Base-by-base conservation (phyloP, 1,139 yeast species). In the Meyerozyma sp. region DNA sequence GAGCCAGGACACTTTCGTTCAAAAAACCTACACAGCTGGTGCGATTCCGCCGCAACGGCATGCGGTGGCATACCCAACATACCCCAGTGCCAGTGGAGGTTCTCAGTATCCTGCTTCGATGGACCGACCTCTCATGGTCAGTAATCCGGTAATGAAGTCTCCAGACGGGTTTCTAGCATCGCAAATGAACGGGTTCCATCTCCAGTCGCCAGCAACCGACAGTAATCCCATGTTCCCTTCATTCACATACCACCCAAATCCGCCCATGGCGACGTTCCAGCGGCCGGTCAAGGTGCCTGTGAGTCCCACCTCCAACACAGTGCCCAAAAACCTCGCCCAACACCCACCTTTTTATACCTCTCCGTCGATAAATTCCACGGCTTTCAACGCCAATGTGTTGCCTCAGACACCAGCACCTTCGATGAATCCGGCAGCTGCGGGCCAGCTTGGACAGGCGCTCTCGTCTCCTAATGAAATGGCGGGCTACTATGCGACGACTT, bases 1-100 rank as follows among this genome's bases (percentile, higher is more conserved):
- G 37, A 34, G 8, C 26, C 26, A 34, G 14, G 37, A 34, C 37
- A 34, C 37, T 10, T 34, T 34, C 37, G 37, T 34, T 34, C 37
- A 21, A 10, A 34, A 21, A 9, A 34, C n/a, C 25, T 34, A 34
- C 16, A 9, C 37, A n/a, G 16, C n/a, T 3, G 37, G 16, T 18
- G 4, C 37, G 13, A 34, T 34, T 10, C 13, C 25, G 13, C 25
- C 18, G 16, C 37, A 34, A 18, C 13, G 26, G 14, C 21, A 20
- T 34, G 26, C 26, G n/a, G 25, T 21, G 13, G 3, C 13, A 18
- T 21, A 34, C 37, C 37, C 8, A 25, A 5, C 37, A 21, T 27
- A 21, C 37, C 13, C 25, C 9, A 21, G 10, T 25, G 10, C 37
- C 7, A 27, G 13, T 11, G 13, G 13, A 11, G 13, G 13, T 10